Evolutionary conservation across 2,329 filamentous ascomycete species (phyloP), one percentile per base, ranked within the genome.

Genomic region (Alternaria solani): DNA sequence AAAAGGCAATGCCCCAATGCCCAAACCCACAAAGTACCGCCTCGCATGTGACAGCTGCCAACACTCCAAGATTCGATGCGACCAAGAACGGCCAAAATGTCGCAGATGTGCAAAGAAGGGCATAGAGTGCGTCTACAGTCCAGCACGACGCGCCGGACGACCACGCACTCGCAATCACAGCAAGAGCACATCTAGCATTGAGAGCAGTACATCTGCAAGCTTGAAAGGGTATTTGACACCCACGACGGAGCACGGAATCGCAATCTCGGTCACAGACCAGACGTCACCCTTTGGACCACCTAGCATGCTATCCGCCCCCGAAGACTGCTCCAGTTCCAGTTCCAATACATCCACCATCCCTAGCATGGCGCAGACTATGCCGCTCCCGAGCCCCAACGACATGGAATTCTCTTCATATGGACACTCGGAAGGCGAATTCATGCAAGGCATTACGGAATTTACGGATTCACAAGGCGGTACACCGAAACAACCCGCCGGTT

Each of bases 21-120:
- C 30, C 11, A 58, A 58, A 53, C 48, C 48, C 32, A 53, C 48
- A 6, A 58, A 58, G 20, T 58, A 58, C 49, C 55, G 55, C 16
- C 55, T 58, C 38, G 55, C 55, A 39, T 58, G 55, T 46, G 55
- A 58, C 49, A 58, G 55, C 41, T 58, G 55, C 32, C 55, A 58
- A 25, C 55, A 58, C 32, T 58, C 55, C 41, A 58, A 58, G 41
- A 58, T 58, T 14, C 55, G 55, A 54, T 58, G 55, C 39, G 32
- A 58, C 26, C 55, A 58, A 34, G 49, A 58, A 32, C 48, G 48
- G 6, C 55, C 55, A 9, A 58, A 58, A 58, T 58, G 48, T 47
- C 55, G 55, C 55, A 58, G 55, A 54, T 58, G 55, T 32, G 55
- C 55, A n/a, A 58, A 58, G 49, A 58, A 58, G 25, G 55, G 55